Conservation (phyloP, 345 rosid species). For the Citrus unshiu region DNA sequence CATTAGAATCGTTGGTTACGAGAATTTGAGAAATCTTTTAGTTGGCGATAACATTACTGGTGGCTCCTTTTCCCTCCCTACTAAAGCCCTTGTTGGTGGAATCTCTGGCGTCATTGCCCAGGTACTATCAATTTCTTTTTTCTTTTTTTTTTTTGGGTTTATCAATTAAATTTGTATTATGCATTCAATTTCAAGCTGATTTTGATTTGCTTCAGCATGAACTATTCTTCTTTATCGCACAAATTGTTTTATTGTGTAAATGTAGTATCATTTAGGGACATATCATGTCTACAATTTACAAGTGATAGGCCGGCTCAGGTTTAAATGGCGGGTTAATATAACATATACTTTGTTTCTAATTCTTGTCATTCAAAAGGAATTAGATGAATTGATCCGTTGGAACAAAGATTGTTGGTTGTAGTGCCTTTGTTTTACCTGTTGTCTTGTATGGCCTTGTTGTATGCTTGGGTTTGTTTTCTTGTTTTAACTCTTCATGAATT, state of each 20-base stretch:
- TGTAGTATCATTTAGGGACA: too few species aligned
- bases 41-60: constrained; percentile 15
- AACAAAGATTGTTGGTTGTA: not conserved
- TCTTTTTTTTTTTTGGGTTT: too few species aligned
- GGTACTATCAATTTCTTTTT: constrained; percentile 31
- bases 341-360: not conserved
- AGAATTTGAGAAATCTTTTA: constrained; percentile 50
- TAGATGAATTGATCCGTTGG: not conserved
- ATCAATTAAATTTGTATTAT: too few species aligned
- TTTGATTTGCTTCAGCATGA: too few species aligned
- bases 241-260: too few species aligned
- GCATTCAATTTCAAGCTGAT: too few species aligned
- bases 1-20: constrained; percentile 78
- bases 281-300: too few species aligned
- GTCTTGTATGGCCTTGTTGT: too few species aligned
- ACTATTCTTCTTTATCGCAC: too few species aligned
- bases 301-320: not conserved
- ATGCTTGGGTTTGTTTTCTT: too few species aligned
- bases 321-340: not conserved
- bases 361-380: not conserved
- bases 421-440: too few species aligned
- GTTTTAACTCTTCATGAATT: too few species aligned
- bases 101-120: constrained; percentile 81
- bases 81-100: constrained; percentile 69
- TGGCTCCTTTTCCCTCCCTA: constrained; percentile 51